Conservation (phyloP, 805 yeast species). For the Torulaspora indica region DNA sequence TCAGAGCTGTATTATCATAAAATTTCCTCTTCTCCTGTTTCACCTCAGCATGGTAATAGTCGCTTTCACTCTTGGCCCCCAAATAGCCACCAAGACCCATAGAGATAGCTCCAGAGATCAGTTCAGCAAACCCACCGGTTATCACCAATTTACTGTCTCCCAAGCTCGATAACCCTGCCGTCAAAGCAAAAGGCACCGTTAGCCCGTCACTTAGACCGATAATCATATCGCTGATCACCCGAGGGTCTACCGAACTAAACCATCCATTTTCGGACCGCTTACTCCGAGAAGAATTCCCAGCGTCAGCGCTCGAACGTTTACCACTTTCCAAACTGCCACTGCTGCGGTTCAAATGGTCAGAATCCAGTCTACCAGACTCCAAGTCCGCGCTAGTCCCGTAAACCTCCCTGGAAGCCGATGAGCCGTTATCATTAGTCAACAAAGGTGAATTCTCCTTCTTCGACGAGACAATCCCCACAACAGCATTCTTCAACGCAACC, state of each 20-base stretch:
- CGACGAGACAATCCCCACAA: slow-evolving; percentile 17
- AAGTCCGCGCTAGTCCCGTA: slow-evolving; percentile 21
- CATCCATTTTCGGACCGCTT: slow-evolving; percentile 27
- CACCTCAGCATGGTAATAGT: slow-evolving; percentile 68
- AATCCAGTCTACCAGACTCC: slow-evolving; percentile 13
- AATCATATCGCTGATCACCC: slow-evolving; percentile 89
- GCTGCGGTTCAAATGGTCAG: not conserved
- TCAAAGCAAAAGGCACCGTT: slow-evolving; percentile 97
- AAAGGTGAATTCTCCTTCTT: slow-evolving; percentile 15
- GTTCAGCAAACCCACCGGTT: slow-evolving; percentile 97
- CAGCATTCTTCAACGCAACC: slow-evolving; percentile 32
- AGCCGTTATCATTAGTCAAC: slow-evolving; percentile 15
- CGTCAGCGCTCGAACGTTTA: slow-evolving; percentile 2
- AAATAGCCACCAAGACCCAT: slow-evolving; percentile 97
- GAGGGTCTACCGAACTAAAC: slow-evolving; percentile 66
- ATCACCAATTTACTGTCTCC: slow-evolving; percentile 89
- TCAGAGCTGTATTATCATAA: slow-evolving; percentile 56
- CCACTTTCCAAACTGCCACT: slow-evolving; percentile 1
- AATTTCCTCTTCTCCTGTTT: slow-evolving; percentile 63
- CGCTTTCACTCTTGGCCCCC: slow-evolving; percentile 87
- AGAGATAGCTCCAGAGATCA: slow-evolving; percentile 92
- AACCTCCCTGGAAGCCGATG: slow-evolving; percentile 12
- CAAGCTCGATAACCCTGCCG: slow-evolving; percentile 89
- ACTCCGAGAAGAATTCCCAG: not conserved
- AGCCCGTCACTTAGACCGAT: slow-evolving; percentile 94